A percentile compares a stretch with the other conserved stretches of the same genome.
Conservation (phyloP, 352 stramenopile species). For the Globisporangium lucens region DNA sequence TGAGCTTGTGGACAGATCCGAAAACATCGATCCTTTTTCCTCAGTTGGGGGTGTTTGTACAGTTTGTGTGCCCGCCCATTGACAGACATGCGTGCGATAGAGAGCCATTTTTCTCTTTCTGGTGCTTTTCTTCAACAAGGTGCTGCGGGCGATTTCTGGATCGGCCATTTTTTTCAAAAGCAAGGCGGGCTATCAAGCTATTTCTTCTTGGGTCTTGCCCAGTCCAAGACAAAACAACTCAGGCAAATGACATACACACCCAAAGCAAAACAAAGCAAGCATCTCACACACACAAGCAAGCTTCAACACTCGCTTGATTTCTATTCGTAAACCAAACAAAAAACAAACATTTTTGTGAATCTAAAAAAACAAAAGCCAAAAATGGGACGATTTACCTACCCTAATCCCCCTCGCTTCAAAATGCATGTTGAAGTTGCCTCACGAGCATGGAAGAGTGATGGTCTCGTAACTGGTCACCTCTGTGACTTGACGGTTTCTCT, state of each 20-base stretch:
- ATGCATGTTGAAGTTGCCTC: conserved; percentile 17
- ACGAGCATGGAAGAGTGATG: not conserved
- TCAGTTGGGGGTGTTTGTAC: not conserved
- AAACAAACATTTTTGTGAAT: not conserved
- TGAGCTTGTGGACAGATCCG: not conserved
- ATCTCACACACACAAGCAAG: not conserved
- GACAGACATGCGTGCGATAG: not conserved
- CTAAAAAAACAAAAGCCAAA: not conserved
- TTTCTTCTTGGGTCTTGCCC: no score
- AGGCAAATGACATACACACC: not conserved
- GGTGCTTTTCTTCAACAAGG: not conserved
- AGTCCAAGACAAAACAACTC: not conserved
- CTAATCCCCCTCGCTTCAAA: not conserved
- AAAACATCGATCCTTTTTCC: not conserved
- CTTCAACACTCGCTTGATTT: not conserved
- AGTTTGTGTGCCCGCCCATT: not conserved
- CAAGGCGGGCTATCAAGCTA: not conserved
- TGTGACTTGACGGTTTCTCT: not conserved
- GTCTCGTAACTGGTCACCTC: not conserved
- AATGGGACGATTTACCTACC: not conserved
- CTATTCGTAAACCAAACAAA: not conserved
- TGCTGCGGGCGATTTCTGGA: no score
- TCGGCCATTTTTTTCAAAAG: no score
- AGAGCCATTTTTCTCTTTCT: not conserved
- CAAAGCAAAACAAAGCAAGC: no score